These are phyloP conservation scores for Cephaloascus fragrans DNA, from an alignment of 805 yeast species.

Conservation along the genomic window DNA sequence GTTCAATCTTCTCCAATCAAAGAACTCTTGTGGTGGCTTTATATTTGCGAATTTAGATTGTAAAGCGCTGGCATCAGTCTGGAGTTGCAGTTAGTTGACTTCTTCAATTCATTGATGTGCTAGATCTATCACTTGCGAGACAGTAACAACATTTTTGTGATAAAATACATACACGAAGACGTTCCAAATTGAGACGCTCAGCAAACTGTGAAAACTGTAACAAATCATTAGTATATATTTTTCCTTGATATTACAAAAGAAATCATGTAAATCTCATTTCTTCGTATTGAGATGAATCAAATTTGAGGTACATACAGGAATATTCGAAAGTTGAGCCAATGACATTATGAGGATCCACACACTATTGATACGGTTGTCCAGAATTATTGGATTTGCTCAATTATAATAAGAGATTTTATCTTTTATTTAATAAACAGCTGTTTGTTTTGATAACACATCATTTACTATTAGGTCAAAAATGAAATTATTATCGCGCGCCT, in stretches of 20 bases:
- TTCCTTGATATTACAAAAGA: neutral
- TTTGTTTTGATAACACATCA: neutral
- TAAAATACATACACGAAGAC: conserved; percentile 25
- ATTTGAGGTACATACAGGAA: conserved; percentile 23
- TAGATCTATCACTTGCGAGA: no score
- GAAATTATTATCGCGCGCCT: neutral
- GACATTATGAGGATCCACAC: no score
- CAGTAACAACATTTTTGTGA: neutral
- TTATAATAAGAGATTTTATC: neutral
- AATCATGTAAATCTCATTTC: neutral
- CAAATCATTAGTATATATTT: conserved; percentile 7
- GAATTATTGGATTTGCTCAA: no score
- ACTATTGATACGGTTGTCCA: no score
- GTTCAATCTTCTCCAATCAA: conserved; percentile 80
- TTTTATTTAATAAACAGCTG: neutral
- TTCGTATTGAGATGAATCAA: neutral
- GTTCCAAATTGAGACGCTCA: conserved; percentile 41
- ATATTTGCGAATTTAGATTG: conserved; percentile 61
- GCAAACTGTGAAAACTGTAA: conserved; percentile 29
- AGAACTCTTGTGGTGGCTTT: conserved; percentile 88
- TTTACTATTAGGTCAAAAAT: no score
- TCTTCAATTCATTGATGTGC: neutral
- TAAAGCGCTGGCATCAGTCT: conserved; percentile 24
- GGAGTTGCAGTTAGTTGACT: neutral
- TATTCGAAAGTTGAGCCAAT: conserved; percentile 24